Evolutionary conservation across 179 eudicot genomes (phyloP), one percentile per base, ranked within the genome.

Genomic region (Actinidia arguta): DNA sequence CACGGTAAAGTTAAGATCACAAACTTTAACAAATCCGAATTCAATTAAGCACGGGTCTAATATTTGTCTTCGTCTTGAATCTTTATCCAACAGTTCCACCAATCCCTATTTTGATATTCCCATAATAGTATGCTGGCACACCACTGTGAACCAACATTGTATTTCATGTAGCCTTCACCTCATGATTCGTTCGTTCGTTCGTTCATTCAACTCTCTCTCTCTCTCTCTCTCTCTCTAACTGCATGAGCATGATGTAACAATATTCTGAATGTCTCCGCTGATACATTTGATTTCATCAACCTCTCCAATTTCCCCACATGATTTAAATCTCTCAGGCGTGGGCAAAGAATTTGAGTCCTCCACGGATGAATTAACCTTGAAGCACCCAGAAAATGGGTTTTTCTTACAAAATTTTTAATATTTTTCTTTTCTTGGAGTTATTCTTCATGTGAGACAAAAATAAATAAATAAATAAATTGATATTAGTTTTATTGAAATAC

Each of bases 361-460:
- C 71, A 62, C 80, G 80, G 58, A 61, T 62, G 80, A n/a, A n/a
- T n/a, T n/a, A 62, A 62, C 71, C 80, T 78, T 62, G 59, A 59
- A 76, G 22, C 69, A 46, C 59, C 80, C 58, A 42, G 50, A 56
- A 76, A 76, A 59, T 58, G 16, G 78, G 48, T 39, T 54, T 76
- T 76, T 58, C 54, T 47, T 44, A 8, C 44, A n/a, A n/a, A n/a
- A n/a, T n/a, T 22, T 13, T 42, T 47, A n/a, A 6, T 59, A 55
- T 31, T 76, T 56, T 13, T 44, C 52, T 16, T 55, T 75, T 79
- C 24, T 39, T 51, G 14, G 63, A 8, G 24, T 51, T 4, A 18
- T 31, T 64, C 73, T 52, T 66, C 47, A 27, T 25, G 39, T 67
- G 20, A 7, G 47, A 18, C 61, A 59, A 78, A 4, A 64, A 25